These are phyloP conservation scores for Cercospora zeae-maydis DNA, from an alignment of 2,329 filamentous ascomycete genomes.

Conservation along the genomic window DNA sequence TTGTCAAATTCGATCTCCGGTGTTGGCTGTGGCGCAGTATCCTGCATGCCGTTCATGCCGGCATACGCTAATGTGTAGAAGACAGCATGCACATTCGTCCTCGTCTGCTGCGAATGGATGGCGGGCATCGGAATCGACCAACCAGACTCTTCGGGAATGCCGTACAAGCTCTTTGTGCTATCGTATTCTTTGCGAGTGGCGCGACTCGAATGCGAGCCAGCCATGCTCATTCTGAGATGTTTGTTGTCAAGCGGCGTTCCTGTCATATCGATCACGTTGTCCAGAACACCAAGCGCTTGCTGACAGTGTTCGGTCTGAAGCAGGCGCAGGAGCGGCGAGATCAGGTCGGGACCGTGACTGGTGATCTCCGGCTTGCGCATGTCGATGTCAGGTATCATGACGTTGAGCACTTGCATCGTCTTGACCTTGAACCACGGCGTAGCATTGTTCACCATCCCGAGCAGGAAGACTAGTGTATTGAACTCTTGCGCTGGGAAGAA, in stretches of 20 bases:
- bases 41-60: conserved; percentile 43
- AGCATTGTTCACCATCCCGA: conserved; percentile 86
- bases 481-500: conserved; percentile 84
- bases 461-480: conserved; percentile 79
- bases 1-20: conserved; percentile 89
- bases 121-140: conserved; percentile 96
- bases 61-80: conserved; percentile 67
- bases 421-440: conserved; percentile 87
- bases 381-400: conserved; percentile 83
- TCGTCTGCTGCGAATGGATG: conserved; percentile 78
- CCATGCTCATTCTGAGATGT: conserved; percentile 97
- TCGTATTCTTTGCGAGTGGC: conserved; percentile 91
- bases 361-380: conserved; percentile 90
- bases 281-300: conserved; percentile 84
- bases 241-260: conserved; percentile 85
- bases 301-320: conserved; percentile 92
- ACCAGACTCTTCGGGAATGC: conserved; percentile 90
- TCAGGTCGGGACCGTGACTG: conserved; percentile 86
- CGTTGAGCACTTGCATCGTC: conserved; percentile 83
- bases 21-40: conserved; percentile 58
- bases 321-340: conserved; percentile 84
- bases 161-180: conserved; percentile 88
- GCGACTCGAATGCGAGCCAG: conserved; percentile 72
- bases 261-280: conserved; percentile 93
- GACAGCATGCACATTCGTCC: conserved; percentile 89